Conservation (phyloP, 352 stramenopile species). For the Pythium apleroticum region DNA sequence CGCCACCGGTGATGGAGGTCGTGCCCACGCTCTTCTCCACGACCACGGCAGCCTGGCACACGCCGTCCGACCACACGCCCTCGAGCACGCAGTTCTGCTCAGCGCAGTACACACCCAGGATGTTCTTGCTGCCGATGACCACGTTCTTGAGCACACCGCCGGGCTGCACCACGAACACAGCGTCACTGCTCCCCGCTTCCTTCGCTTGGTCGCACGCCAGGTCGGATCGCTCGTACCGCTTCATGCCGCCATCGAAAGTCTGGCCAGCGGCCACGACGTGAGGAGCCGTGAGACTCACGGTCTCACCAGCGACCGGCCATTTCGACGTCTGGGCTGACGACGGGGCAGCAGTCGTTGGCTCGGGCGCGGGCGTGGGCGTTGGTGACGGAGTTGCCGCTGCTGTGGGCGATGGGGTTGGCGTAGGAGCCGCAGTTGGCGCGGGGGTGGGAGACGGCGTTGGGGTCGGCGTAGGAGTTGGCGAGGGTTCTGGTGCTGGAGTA, state of each 20-base stretch:
- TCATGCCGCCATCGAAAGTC: slow-evolving; percentile 62
- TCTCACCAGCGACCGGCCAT: slow-evolving; percentile 48
- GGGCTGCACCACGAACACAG: slow-evolving; percentile 63
- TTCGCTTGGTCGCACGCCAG: slow-evolving; percentile 39
- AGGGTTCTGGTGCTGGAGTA: not conserved
- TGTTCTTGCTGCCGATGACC: slow-evolving; percentile 49
- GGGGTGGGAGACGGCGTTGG: slow-evolving; percentile 8
- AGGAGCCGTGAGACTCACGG: slow-evolving; percentile 34
- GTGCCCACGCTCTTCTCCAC: slow-evolving; percentile 54
- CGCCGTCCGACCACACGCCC: slow-evolving; percentile 58
- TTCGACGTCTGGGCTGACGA: slow-evolving; percentile 23
- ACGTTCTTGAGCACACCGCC: slow-evolving; percentile 62
- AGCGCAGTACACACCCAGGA: slow-evolving; percentile 50
- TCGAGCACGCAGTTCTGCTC: slow-evolving; percentile 63
- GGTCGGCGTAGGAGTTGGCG: not conserved
- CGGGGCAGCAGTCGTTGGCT: slow-evolving; percentile 14
- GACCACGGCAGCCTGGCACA: slow-evolving; percentile 50
- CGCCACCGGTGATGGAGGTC: slow-evolving; percentile 56
- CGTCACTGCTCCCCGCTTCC: slow-evolving; percentile 37
- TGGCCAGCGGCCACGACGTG: slow-evolving; percentile 31
- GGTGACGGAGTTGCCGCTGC: slow-evolving; percentile 17
- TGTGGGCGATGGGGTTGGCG: slow-evolving; percentile 20
- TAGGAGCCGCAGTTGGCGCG: slow-evolving; percentile 13
- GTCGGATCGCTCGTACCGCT: slow-evolving; percentile 56
- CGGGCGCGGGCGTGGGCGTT: slow-evolving; percentile 18